Base-by-base conservation (phyloP, 2,329 filamentous ascomycete genomes). In the Neonectria punicea region DNA sequence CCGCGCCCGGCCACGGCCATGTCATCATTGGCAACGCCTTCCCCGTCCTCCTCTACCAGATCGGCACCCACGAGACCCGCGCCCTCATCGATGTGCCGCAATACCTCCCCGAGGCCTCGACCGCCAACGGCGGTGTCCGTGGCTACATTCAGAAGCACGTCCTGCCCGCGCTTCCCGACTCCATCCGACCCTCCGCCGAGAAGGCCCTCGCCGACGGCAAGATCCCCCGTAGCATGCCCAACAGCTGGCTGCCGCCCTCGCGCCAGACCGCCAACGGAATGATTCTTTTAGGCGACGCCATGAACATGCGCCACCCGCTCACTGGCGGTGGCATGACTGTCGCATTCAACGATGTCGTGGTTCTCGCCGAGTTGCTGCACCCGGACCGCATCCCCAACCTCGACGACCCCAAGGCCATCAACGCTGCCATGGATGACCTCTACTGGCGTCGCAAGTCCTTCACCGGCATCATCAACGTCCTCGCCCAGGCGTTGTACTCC, bases 251-350 rank as follows among this genome's bases (percentile, higher is more conserved):
- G 2, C 94, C 96, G 5, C 89, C 96, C 0, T 87, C 89, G 1
- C 81, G 80, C 49, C 92, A 92, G 65, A 74, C 74, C 4, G 65
- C 75, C 49, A 80, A 80, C 50, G 92, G 92, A 76, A 87, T 97
- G 65, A 85, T 97, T 53, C 84, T 99, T 39, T 86, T 98, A 9
- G 96, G 96, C 64, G 96, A 99, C 78, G 95, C 96, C 14, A 91
- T 97, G 86, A 99, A 99, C 83, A 99, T 99, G 96, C 92, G 96
- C n/a, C 96, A 99, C 81, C 96, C 96, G 2, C 86, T 99, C 13
- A 99, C 96, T 0, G 96, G 96, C 58, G 96, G 96, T 70, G 96
- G 96, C 73, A 99, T 99, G 96, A 98, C 95, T 0, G 96, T 98
- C 2, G 96, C 93, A 1, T 92, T 99, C 80, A 97, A 95, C 81